phyloP scores from a whole-genome alignment of 1,139 yeast genomes.

The Blastobotrys apis region DNA sequence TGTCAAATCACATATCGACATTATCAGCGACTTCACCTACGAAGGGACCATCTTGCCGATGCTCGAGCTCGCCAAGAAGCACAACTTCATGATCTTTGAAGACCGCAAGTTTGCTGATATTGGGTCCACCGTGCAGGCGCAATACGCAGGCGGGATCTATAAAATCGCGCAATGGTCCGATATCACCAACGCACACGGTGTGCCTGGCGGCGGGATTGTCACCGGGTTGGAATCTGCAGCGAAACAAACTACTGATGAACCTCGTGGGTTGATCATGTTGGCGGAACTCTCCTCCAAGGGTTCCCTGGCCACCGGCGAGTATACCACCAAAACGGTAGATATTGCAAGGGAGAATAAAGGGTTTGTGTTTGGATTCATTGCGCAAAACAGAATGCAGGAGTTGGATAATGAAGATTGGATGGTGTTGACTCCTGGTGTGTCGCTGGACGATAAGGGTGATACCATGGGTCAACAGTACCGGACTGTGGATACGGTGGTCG shows the following conservation, averaged over 20 bases:
- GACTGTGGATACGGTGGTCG: slow-evolving; percentile 77
- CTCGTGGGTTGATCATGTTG: slow-evolving; percentile 84
- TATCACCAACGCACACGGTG: slow-evolving; percentile 96
- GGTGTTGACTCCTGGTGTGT: slow-evolving; percentile 97
- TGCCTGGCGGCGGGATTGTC: slow-evolving; percentile 93
- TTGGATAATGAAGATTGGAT: slow-evolving; percentile 73
- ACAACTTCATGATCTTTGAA: slow-evolving; percentile 84
- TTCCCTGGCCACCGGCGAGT: slow-evolving; percentile 86
- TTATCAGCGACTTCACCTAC: slow-evolving; percentile 79
- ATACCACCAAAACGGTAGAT: slow-evolving; percentile 79
- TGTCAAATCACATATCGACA: slow-evolving; percentile 92
- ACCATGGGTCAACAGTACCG: slow-evolving; percentile 95
- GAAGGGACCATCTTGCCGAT: slow-evolving; percentile 77
- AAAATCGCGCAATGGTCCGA: slow-evolving; percentile 93
- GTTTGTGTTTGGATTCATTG: slow-evolving; percentile 94
- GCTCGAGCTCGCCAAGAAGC: slow-evolving; percentile 63
- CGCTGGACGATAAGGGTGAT: slow-evolving; percentile 96
- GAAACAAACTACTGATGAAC: slow-evolving; percentile 53
- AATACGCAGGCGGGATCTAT: slow-evolving; percentile 86
- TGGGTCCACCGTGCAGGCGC: slow-evolving; percentile 96
- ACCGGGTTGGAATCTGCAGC: slow-evolving; percentile 85
- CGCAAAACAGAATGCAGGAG: slow-evolving; percentile 85
- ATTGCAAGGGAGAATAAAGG: slow-evolving; percentile 84
- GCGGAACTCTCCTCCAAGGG: slow-evolving; percentile 96
- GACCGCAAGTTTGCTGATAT: slow-evolving; percentile 98